These are phyloP conservation scores for Fusarium sp. DNA, from an alignment of 2,329 filamentous ascomycete species.

Conservation along the genomic window DNA sequence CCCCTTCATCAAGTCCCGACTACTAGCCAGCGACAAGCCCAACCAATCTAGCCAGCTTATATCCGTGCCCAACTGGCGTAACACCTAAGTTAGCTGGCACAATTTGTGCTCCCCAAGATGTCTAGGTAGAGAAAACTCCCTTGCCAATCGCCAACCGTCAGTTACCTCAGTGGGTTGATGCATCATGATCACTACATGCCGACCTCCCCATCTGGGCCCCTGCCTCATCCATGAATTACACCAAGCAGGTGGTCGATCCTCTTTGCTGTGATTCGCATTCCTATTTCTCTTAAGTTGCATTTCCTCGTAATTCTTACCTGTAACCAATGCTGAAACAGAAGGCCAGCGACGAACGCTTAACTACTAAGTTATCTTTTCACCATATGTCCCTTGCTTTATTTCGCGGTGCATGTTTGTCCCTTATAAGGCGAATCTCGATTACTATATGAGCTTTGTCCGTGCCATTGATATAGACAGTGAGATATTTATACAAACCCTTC, in stretches of 20 bases:
- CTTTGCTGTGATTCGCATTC: not conserved
- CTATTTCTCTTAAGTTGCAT: not conserved
- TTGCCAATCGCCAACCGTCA: not conserved
- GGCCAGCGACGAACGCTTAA: not conserved
- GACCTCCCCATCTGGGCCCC: not conserved
- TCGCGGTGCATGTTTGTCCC: not conserved
- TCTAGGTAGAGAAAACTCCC: not conserved
- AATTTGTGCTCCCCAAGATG: not conserved
- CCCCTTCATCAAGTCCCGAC: not conserved
- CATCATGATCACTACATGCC: not conserved
- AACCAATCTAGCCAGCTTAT: not conserved
- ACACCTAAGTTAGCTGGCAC: too few species aligned
- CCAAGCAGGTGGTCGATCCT: not conserved
- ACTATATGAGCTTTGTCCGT: not conserved
- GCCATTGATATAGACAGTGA: not conserved
- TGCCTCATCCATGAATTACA: too few species aligned
- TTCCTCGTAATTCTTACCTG: not conserved
- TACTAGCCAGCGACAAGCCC: not conserved
- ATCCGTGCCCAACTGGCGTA: not conserved
- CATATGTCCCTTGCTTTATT: not conserved
- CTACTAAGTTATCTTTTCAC: not conserved
- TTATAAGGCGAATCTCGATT: fast-evolving
- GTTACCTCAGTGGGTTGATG: not conserved
- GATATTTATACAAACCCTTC: not conserved
- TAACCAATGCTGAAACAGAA: not conserved